Evolutionary conservation across 768 basidiomycete species (phyloP).

Genomic region (Suillus brevipes): DNA sequence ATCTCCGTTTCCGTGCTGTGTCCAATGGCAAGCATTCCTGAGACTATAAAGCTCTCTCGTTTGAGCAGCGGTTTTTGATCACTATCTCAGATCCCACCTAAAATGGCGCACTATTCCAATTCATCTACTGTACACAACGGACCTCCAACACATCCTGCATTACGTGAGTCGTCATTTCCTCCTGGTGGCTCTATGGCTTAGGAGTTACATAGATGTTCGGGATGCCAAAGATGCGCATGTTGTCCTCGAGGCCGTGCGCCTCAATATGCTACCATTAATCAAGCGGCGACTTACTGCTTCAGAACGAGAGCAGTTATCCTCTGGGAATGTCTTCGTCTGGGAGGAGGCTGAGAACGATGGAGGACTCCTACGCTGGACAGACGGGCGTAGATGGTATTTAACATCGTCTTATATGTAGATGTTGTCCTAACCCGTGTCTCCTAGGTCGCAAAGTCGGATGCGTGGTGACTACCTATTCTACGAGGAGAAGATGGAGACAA

Average conservation of each 20-base stretch:
- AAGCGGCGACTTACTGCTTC: slow-evolving; percentile 66
- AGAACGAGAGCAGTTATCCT: slow-evolving; percentile 67
- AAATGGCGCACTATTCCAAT: slow-evolving; percentile 16
- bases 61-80: slow-evolving; percentile 11
- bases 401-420: not conserved
- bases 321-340: slow-evolving; percentile 84
- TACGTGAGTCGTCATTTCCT: slow-evolving; percentile 24
- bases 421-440: slow-evolving; percentile 9
- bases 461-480: slow-evolving; percentile 81
- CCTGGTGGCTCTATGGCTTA: slow-evolving; percentile 5
- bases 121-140: slow-evolving; percentile 22
- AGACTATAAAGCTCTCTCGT: slow-evolving; percentile 26
- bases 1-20: slow-evolving; percentile 23
- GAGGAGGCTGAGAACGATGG: slow-evolving; percentile 79
- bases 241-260: slow-evolving; percentile 74
- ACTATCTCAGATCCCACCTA: slow-evolving; percentile 8
- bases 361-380: slow-evolving; percentile 72
- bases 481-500: slow-evolving; percentile 80
- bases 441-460: slow-evolving; percentile 85
- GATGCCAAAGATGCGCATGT: slow-evolving; percentile 80
- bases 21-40: slow-evolving; percentile 14
- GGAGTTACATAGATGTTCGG: slow-evolving; percentile 55
- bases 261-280: slow-evolving; percentile 67
- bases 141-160: slow-evolving; percentile 31
- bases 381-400: slow-evolving; percentile 72